Base-by-base conservation (phyloP, 257 asterid genomes). In the Forsythia suspensa region DNA sequence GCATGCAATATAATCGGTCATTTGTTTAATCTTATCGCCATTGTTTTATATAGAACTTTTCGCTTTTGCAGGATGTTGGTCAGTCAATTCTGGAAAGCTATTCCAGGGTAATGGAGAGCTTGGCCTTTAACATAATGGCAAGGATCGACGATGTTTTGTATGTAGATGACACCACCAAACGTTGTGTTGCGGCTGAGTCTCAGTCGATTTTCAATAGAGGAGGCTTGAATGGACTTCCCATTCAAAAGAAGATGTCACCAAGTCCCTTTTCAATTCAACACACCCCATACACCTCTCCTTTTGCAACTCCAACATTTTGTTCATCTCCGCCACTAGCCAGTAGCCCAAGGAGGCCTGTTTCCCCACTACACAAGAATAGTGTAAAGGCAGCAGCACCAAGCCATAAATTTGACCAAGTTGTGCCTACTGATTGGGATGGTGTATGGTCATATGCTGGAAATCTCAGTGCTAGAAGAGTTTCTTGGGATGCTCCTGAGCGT, bases 31-130 rank as follows among this genome's bases (percentile, higher is more conserved):
- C 34, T 29, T 29, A 29, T 29, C 34, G 2, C 34, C 48, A 18
- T 75, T 74, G 39, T 40, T 5, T 75, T 7, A 18, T 13, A 71
- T 37, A 4, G 21, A 37, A n/a, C 24, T 34, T 4, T 12, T 72
- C 37, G 40, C 87, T 83, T 38, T 63, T 79, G 77, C 89, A 96
- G 99, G 98, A 96, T 88, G 98, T 96, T 16, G 99, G 99, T 41
- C 97, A 94, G 76, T 87, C 99, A 4, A 96, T 96, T 82, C 96
- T 96, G 6, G 99, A 96, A 83, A 92, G 99, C 91, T 96, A 96
- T 82, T 92, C 99, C 11, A 90, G 99, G 88, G 99, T 96, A 61
- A 90, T 92, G 97, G 98, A 96, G 91, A 96, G 99, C 88, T 82
- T 96, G 85, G 98, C 99, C 11, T 96, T 96, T 83, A 96, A 96